Percentiles rank a stretch among this genome's conserved stretches.
phyloP scores from a whole-genome alignment of 306 rosid species.

The Glycine tomentella region DNA sequence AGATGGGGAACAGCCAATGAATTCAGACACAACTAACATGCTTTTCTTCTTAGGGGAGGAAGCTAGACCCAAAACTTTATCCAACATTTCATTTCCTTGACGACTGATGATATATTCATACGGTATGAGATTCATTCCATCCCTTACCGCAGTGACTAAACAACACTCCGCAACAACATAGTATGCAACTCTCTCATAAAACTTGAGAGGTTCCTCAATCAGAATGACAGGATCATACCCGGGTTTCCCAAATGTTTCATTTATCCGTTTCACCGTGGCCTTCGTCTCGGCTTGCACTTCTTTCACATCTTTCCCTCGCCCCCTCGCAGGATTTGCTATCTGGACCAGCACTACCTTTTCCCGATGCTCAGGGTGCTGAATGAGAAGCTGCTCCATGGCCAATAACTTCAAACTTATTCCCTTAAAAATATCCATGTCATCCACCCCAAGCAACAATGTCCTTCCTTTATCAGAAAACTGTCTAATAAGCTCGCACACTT shows the following conservation, averaged over 20 bases:
- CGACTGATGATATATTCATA: conserved; percentile 80
- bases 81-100: conserved; percentile 70
- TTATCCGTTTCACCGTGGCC: conserved; percentile 68
- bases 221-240: conserved; percentile 80
- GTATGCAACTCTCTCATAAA: conserved; percentile 79
- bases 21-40: conserved; percentile 86
- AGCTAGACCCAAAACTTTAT: conserved; percentile 59
- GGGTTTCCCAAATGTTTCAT: conserved; percentile 65
- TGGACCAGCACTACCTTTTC: conserved; percentile 83
- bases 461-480: conserved; percentile 55
- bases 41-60: conserved; percentile 67
- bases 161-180: conserved; percentile 88
- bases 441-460: conserved; percentile 72
- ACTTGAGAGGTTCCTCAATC: conserved; percentile 73
- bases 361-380: conserved; percentile 67
- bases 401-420: conserved; percentile 84
- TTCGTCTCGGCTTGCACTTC: conserved; percentile 75
- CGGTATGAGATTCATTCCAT: conserved; percentile 92
- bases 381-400: conserved; percentile 92
- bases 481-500: conserved; percentile 45
- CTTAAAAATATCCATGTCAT: conserved; percentile 91
- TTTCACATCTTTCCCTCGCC: conserved; percentile 76
- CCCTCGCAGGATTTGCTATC: conserved; percentile 90
- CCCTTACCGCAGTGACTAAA: conserved; percentile 85
- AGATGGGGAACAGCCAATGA: conserved; percentile 92